Conservation (phyloP, 768 basidiomycete genomes). For the Tricholoma furcatifolium region DNA sequence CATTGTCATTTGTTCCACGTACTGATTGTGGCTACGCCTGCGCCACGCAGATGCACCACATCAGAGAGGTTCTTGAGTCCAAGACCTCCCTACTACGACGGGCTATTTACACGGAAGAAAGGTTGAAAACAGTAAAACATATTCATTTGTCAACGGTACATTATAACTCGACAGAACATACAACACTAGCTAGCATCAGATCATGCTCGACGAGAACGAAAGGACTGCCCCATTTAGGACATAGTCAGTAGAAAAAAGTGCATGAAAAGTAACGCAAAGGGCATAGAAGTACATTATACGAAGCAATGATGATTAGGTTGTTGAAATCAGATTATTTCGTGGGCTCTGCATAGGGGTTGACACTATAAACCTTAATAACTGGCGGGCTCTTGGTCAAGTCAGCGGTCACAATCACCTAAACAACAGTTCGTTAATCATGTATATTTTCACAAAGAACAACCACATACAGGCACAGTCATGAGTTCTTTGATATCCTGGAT, state of each 20-base stretch:
- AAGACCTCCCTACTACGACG: slow-evolving; percentile 2
- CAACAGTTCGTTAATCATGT: slow-evolving; percentile 6
- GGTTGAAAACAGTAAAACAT: neutral
- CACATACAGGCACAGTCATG: slow-evolving; percentile 87
- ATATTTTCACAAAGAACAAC: neutral
- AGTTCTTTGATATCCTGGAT: slow-evolving; percentile 94
- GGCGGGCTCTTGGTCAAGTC: slow-evolving; percentile 96
- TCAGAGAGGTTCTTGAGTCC: neutral
- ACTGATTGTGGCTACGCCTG: too few relatives aligned
- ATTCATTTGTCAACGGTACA: slow-evolving; percentile 9
- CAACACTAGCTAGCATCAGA: slow-evolving; percentile 14
- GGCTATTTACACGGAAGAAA: neutral
- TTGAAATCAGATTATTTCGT: slow-evolving; percentile 36
- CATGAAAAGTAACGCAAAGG: slow-evolving; percentile 21
- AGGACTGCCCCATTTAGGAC: slow-evolving; percentile 2
- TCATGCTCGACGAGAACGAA: slow-evolving; percentile 10
- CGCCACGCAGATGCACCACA: too few relatives aligned
- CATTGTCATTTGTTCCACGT: too few relatives aligned
- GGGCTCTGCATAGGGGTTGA: slow-evolving; percentile 80
- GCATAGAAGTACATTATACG: slow-evolving; percentile 30
- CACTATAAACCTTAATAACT: slow-evolving; percentile 96
- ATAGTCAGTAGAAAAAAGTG: slow-evolving; percentile 19
- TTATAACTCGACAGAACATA: slow-evolving; percentile 12
- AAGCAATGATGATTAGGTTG: slow-evolving; percentile 10
- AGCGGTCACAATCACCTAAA: slow-evolving; percentile 89